Percentiles rank a stretch among this genome's conserved stretches.
Conservation (phyloP, 2,329 filamentous ascomycete genomes). For the Monosporascus sp. region DNA sequence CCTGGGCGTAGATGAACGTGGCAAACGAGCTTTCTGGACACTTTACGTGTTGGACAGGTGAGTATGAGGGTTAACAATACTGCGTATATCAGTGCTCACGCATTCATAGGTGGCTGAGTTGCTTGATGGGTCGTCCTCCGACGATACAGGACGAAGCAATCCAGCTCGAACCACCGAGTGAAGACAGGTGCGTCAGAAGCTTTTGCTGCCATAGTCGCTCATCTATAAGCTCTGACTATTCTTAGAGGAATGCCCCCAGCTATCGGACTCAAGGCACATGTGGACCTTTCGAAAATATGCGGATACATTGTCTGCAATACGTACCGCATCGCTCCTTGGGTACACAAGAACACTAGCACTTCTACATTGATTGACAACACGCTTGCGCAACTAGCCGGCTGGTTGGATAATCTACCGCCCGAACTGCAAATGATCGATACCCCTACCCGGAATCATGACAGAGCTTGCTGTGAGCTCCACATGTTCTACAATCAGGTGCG, state of each 20-base stretch:
- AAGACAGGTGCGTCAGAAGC: slow-evolving; percentile 33
- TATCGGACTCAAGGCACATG: slow-evolving; percentile 39
- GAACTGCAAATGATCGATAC: slow-evolving; percentile 32
- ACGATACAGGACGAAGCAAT: slow-evolving; percentile 43
- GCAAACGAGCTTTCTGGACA: slow-evolving; percentile 47
- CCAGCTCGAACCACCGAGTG: slow-evolving; percentile 34
- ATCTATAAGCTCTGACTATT: slow-evolving; percentile 2
- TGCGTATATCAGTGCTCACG: neutral
- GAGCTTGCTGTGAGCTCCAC: slow-evolving; percentile 40
- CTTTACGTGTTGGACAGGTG: slow-evolving; percentile 46
- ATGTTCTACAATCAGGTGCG: slow-evolving; percentile 42
- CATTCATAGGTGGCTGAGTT: slow-evolving; percentile 33
- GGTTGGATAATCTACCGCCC: slow-evolving; percentile 33
- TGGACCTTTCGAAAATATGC: slow-evolving; percentile 43
- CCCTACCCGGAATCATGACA: slow-evolving; percentile 30
- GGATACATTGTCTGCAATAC: slow-evolving; percentile 44
- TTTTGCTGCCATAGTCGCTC: neutral
- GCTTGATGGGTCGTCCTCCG: slow-evolving; percentile 44
- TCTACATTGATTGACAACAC: slow-evolving; percentile 33
- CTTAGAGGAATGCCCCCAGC: slow-evolving; percentile 38
- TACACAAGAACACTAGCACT: slow-evolving; percentile 16
- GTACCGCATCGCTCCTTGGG: slow-evolving; percentile 34
- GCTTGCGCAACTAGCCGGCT: slow-evolving; percentile 36
- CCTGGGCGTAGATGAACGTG: slow-evolving; percentile 34
- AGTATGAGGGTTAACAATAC: slow-evolving; percentile 1